Base-by-base conservation (phyloP, 176 grass and related monocot species). In the sorghum (Sorghum bicolor) region DNA sequence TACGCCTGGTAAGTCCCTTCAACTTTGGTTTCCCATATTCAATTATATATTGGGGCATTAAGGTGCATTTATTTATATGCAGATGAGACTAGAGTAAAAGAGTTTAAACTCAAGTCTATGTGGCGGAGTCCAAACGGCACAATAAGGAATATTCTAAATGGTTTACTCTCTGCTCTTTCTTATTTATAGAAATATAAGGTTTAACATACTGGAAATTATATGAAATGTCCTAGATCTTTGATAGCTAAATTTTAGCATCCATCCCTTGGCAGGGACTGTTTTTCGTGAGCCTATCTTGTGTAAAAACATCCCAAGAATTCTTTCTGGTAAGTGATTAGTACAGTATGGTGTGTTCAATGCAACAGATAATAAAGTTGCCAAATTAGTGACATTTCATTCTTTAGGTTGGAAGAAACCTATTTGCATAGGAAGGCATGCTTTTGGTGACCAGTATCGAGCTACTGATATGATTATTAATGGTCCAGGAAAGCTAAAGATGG, bases 211-310 rank as follows among this genome's bases (percentile, higher is more conserved):
- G 19, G 26, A 75, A 32, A 34, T 64, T 80, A 58, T 5, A 43
- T 67, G 67, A 74, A 67, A 39, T 79, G 19, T 48, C 50, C 19
- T 62, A 14, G 31, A 53, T 53, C 26, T n/a, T 75, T 75, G 45
- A 70, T 38, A 34, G 36, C 52, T 79, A 79, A 52, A 55, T 20
- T 70, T 9, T 57, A 5, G 14, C 33, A 78, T 74, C 60, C 22
- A 69, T 17, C 48, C 12, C 41, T 79, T 80, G 37, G n/a, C 81
- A 99, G 96, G 96, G 72, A 96, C 91, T 87, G 96, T 99, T 74
- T 99, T 99, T 80, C 93, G 96, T 16, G 96, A 96, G 76, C 96
- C 96, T 63, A 96, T 99, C 81, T 79, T 99, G 69, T 99, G 96
- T 61, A 78, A 67, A 87, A 96, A 96, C 66, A 78, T 96, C 52